Evolutionary conservation across 768 basidiomycete species (phyloP).

Genomic region (Lactarius hengduanensis): DNA sequence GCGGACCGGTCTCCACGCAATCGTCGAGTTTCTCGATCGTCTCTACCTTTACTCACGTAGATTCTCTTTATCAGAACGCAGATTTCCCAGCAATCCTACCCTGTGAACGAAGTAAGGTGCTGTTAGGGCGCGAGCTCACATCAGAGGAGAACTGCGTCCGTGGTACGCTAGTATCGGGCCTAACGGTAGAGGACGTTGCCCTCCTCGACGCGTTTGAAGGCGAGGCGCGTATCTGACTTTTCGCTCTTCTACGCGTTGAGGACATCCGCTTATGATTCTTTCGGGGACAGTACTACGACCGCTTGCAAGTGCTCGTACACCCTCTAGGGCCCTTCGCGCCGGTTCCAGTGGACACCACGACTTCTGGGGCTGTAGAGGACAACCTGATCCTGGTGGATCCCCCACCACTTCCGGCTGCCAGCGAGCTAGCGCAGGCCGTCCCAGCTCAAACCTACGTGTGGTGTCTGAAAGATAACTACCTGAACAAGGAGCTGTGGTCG

Average conservation of each 20-base stretch:
- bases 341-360: conserved; percentile 29
- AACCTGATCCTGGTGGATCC: conserved; percentile 41
- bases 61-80: conserved; percentile 41
- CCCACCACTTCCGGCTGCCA: conserved; percentile 41
- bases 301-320: conserved; percentile 52
- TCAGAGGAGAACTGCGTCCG: conserved; percentile 67
- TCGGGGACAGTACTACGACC: conserved; percentile 64
- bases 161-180: conserved; percentile 75
- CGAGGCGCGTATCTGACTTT: conserved; percentile 45
- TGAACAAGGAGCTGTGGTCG: conserved; percentile 70
- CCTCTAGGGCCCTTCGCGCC: conserved; percentile 47
- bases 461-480: conserved; percentile 39
- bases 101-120: conserved; percentile 43
- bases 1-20: background rate
- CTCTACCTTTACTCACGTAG: background rate
- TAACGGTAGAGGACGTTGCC: conserved; percentile 63
- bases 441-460: conserved; percentile 77
- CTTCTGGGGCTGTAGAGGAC: conserved; percentile 30
- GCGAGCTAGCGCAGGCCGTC: conserved; percentile 39
- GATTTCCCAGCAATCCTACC: conserved; percentile 88
- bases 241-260: background rate
- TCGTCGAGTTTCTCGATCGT: too few species aligned
- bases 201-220: conserved; percentile 83
- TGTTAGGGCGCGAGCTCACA: conserved; percentile 44
- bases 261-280: background rate